Conservation (phyloP, 2,329 filamentous ascomycete species). For the Aspergillus tanneri region DNA sequence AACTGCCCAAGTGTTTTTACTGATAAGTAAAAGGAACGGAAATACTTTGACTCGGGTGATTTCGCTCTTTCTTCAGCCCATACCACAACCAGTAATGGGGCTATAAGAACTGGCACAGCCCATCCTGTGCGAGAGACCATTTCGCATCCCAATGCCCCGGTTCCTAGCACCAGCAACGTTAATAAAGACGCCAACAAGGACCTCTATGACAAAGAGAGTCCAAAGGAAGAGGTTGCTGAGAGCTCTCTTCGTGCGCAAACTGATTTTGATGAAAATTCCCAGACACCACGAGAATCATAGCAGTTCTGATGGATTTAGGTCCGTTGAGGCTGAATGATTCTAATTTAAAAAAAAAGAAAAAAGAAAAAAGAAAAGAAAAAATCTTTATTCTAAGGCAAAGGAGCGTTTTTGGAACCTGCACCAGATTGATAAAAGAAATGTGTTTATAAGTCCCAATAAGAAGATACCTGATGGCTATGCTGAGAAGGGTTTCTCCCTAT, state of each 20-base stretch:
- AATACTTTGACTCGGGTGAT: constrained; percentile 34
- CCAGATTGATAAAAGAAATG: too few relatives aligned
- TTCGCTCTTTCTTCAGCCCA: constrained; percentile 27
- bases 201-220: not conserved
- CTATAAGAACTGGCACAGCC: constrained; percentile 23
- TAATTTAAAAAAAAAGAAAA: too few relatives aligned
- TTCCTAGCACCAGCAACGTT: constrained; percentile 27
- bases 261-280: not conserved
- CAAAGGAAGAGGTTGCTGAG: not conserved
- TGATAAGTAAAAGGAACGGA: constrained; percentile 24
- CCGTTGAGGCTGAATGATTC: too few relatives aligned
- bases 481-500: too few relatives aligned
- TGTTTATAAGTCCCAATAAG: too few relatives aligned
- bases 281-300: not conserved
- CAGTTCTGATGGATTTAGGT: too few relatives aligned
- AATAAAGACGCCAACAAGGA: constrained; percentile 24
- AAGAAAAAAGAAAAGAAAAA: too few relatives aligned
- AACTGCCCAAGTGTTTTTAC: constrained; percentile 3
- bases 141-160: constrained; percentile 28
- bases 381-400: too few relatives aligned
- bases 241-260: not conserved
- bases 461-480: too few relatives aligned
- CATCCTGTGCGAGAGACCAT: constrained; percentile 30
- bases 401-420: too few relatives aligned
- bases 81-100: constrained; percentile 23